phyloP scores from a whole-genome alignment of 495 filamentous ascomycete species.

The Bathelium albidoporum region DNA sequence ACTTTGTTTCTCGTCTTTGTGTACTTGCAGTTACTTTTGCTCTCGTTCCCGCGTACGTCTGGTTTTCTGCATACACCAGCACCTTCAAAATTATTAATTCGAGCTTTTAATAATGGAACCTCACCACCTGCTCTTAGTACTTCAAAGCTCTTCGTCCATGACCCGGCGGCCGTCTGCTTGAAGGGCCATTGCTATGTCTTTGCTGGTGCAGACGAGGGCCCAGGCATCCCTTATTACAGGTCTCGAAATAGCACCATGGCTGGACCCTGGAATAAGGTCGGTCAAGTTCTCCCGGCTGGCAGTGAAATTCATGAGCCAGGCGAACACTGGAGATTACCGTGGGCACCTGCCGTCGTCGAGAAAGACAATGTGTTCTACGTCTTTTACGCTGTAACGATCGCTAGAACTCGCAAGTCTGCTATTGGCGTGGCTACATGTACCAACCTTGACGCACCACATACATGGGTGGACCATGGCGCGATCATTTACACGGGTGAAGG shows the following conservation, averaged over 20 bases:
- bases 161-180: not conserved
- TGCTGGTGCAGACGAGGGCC: not conserved
- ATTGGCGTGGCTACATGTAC: slow-evolving; percentile 59
- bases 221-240: not conserved
- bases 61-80: not conserved
- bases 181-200: slow-evolving; percentile 1
- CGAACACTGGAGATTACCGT: not conserved
- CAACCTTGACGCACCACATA: slow-evolving; percentile 43
- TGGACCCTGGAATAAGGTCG: not conserved
- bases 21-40: too few species aligned
- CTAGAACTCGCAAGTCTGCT: slow-evolving; percentile 50
- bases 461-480: slow-evolving; percentile 47
- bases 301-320: not conserved
- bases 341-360: slow-evolving; percentile 51
- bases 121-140: not conserved
- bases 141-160: not conserved
- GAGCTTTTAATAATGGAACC: not conserved
- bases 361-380: slow-evolving; percentile 51
- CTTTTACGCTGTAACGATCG: slow-evolving; percentile 56
- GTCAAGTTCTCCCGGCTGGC: not conserved
- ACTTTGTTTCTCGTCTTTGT: too few species aligned
- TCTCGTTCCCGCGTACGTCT: too few species aligned
- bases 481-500: slow-evolving; percentile 27
- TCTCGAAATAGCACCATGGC: not conserved
- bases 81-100: not conserved